phyloP scores from a whole-genome alignment of 2,329 filamentous ascomycete genomes.

The Pezicula carpinea region DNA sequence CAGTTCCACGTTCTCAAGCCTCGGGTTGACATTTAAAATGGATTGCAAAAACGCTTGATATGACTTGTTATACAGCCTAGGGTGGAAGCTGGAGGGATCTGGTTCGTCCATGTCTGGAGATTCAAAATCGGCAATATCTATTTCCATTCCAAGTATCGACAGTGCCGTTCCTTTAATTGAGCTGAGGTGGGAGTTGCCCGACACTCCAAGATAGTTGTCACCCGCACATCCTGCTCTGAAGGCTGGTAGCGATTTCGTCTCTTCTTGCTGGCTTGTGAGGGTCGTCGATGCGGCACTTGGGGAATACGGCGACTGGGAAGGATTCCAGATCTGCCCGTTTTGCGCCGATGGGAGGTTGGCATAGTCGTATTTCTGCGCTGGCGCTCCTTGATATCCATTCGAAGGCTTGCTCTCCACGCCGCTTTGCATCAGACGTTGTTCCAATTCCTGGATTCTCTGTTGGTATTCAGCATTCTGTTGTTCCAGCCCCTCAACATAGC shows the following conservation, averaged over 20 bases:
- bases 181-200: slow-evolving; percentile 60
- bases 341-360: slow-evolving; percentile 6
- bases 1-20: slow-evolving; percentile 50
- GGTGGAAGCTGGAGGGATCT: slow-evolving; percentile 33
- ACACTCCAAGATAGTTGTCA: slow-evolving; percentile 63
- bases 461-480: slow-evolving; percentile 65
- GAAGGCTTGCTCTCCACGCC: slow-evolving; percentile 55
- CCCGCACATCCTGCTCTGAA: slow-evolving; percentile 35
- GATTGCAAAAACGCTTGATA: slow-evolving; percentile 66
- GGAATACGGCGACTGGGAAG: slow-evolving; percentile 8
- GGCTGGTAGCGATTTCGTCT: slow-evolving; percentile 19
- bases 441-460: slow-evolving; percentile 61
- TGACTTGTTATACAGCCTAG: slow-evolving; percentile 64
- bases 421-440: slow-evolving; percentile 57
- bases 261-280: slow-evolving; percentile 10
- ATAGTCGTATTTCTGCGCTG: slow-evolving; percentile 13
- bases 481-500: slow-evolving; percentile 74
- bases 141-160: slow-evolving; percentile 74
- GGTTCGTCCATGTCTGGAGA: slow-evolving; percentile 62
- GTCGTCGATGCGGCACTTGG: slow-evolving; percentile 1
- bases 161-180: slow-evolving; percentile 72
- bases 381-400: slow-evolving; percentile 23
- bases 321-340: slow-evolving; percentile 13
- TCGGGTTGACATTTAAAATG: slow-evolving; percentile 54
- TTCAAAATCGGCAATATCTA: slow-evolving; percentile 72